Evolutionary conservation across 2,329 filamentous ascomycete genomes (phyloP).

Genomic region (Chaetomium globosum): DNA sequence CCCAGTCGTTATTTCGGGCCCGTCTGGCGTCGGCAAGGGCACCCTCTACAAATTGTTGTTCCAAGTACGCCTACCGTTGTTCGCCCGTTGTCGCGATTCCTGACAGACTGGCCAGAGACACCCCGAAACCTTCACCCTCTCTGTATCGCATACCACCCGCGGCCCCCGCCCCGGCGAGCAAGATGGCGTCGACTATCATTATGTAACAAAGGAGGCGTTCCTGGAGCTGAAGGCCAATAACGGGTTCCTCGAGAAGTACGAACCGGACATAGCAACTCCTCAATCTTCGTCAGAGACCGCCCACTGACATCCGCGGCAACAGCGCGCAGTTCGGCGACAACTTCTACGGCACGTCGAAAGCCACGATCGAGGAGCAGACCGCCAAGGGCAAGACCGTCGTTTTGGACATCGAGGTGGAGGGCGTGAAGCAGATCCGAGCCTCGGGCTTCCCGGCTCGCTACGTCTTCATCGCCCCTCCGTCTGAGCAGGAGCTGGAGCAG

Average conservation of each 20-base stretch:
- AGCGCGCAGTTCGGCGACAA: constrained; percentile 83
- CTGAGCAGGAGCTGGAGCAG: constrained; percentile 70
- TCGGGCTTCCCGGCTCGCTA: constrained; percentile 75
- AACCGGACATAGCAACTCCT: constrained; percentile 23
- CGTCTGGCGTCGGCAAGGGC: constrained; percentile 78
- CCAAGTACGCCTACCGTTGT: constrained; percentile 35
- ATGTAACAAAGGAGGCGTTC: constrained; percentile 68
- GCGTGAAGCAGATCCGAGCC: constrained; percentile 88
- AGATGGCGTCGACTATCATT: constrained; percentile 81
- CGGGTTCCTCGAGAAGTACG: constrained; percentile 72
- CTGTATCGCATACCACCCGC: constrained; percentile 78
- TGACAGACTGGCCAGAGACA: constrained; percentile 46
- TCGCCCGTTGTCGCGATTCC: constrained; percentile 32
- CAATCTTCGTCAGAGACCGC: no score
- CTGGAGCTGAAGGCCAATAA: constrained; percentile 65
- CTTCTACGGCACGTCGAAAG: constrained; percentile 80
- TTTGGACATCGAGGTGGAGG: constrained; percentile 97
- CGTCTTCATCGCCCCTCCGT: constrained; percentile 82
- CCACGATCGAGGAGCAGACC: constrained; percentile 74
- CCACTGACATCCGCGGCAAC: not conserved
- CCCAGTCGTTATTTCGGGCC: constrained; percentile 78
- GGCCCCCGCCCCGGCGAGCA: constrained; percentile 72
- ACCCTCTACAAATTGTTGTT: constrained; percentile 76
- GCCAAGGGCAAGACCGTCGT: constrained; percentile 75
- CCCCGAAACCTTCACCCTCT: constrained; percentile 56